These are phyloP conservation scores for Aspergillus persii DNA, from an alignment of 2,329 filamentous ascomycete species.

Conservation along the genomic window DNA sequence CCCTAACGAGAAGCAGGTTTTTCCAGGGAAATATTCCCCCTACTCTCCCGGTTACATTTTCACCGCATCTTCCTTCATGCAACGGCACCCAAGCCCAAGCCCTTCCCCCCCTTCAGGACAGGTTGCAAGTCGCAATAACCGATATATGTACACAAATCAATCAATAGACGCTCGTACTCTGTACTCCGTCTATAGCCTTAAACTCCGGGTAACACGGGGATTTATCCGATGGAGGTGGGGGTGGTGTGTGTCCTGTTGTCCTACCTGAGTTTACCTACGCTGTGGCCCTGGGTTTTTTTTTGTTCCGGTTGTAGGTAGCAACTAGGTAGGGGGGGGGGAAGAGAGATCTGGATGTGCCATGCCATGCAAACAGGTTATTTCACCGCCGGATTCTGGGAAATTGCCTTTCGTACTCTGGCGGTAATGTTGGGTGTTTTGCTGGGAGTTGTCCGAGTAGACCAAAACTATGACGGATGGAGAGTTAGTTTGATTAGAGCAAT, in stretches of 20 bases:
- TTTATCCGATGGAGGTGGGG: neutral
- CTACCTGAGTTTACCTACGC: neutral
- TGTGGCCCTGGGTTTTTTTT: neutral
- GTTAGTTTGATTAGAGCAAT: neutral
- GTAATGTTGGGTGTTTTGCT: neutral
- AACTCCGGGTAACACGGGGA: neutral
- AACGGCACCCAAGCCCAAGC: neutral
- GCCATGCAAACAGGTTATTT: neutral
- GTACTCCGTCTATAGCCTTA: neutral
- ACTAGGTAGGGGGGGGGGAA: too few relatives aligned
- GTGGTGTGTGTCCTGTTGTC: neutral
- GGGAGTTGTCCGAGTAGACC: neutral
- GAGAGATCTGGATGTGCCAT: neutral
- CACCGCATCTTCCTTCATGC: neutral
- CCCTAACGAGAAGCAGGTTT: neutral
- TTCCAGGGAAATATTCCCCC: neutral
- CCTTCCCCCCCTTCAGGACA: too few relatives aligned
- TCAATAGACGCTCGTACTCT: neutral
- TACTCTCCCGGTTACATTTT: neutral
- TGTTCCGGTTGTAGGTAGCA: too few relatives aligned
- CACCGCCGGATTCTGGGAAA: neutral
- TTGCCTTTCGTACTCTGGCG: neutral
- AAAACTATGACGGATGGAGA: neutral
- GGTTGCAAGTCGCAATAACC: too few relatives aligned
- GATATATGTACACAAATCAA: neutral